Base-by-base conservation (phyloP, 129 eudicot species). In the Rutidosis leptorrhynchoides region DNA sequence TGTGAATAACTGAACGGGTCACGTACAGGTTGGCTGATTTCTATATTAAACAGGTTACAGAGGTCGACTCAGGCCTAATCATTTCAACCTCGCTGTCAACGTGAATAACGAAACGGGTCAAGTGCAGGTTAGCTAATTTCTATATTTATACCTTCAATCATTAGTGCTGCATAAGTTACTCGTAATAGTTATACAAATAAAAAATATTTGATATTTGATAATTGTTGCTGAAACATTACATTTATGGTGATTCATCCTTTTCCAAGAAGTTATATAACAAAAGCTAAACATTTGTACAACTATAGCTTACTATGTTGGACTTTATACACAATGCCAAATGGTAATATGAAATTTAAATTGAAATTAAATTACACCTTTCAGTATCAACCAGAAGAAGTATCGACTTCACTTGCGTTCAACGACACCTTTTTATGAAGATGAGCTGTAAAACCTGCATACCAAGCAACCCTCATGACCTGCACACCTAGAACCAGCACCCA, bases 401-500 rank as follows among this genome's bases (percentile, higher is more conserved):
- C 46, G 2, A 2, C 74, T 0, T 20, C 64, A 68, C 56, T 65
- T 49, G 48, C 1, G 14, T 30, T 66, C 60, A 60, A 54, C 0
- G 75, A 42, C 70, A 75, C 67, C 9, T 73, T 57, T 73, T 79
- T 77, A 70, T 62, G 85, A 70, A 69, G 76, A 15, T 69, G 82
- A 51, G 96, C 89, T 6, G 87, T 81, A 59, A 88, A 88, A 8
- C 98, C 98, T 0, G 98, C 92, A 62, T 79, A 93, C 98, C 98
- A 93, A 51, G 96, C 96, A 29, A 93, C 95, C 81, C 98, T 80
- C 98, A 93, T 93, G 64, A 93, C 84, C 87, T 93, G 98, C 85
- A 93, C 71, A 11, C 98, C 95, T 8, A 93, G 96, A 61, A 93
- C 86, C 48, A 88, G 81, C 35, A 93, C 92, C 98, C 98, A 93